A percentile compares a stretch with the other conserved stretches of the same genome.
These are phyloP conservation scores for Blastobotrys buckinghamii DNA, from an alignment of 1,139 yeast genomes.

Conservation along the genomic window DNA sequence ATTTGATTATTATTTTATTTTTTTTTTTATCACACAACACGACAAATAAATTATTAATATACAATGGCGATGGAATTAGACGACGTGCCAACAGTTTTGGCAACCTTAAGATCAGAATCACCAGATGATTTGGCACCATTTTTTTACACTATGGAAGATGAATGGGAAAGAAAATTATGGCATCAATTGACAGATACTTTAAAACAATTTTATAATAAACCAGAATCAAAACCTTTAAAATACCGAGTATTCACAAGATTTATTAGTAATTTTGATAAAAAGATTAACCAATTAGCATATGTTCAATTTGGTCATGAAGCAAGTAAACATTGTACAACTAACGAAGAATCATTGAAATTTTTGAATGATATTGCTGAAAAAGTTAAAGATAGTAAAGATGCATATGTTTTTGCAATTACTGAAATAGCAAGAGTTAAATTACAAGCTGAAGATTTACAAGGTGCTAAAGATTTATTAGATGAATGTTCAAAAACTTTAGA, in stretches of 20 bases:
- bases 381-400: slow-evolving; percentile 43
- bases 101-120: slow-evolving; percentile 62
- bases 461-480: slow-evolving; percentile 67
- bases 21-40: too few relatives aligned
- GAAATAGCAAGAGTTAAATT: slow-evolving; percentile 74
- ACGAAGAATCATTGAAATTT: slow-evolving; percentile 51
- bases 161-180: slow-evolving; percentile 77
- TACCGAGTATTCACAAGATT: slow-evolving; percentile 67
- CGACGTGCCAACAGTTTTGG: slow-evolving; percentile 54
- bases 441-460: slow-evolving; percentile 49
- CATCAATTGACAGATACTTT: slow-evolving; percentile 72
- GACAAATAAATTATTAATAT: neutral
- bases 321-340: slow-evolving; percentile 41
- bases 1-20: too few relatives aligned
- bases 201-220: slow-evolving; percentile 52
- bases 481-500: slow-evolving; percentile 55
- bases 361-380: slow-evolving; percentile 46
- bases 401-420: slow-evolving; percentile 59
- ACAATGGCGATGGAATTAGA: slow-evolving; percentile 30
- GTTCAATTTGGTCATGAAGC: slow-evolving; percentile 69
- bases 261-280: slow-evolving; percentile 57
- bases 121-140: slow-evolving; percentile 56
- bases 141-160: slow-evolving; percentile 75
- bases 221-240: slow-evolving; percentile 49
- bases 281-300: slow-evolving; percentile 71